Conservation (phyloP, 305 asterid species). For the Fraxinus sp. region DNA sequence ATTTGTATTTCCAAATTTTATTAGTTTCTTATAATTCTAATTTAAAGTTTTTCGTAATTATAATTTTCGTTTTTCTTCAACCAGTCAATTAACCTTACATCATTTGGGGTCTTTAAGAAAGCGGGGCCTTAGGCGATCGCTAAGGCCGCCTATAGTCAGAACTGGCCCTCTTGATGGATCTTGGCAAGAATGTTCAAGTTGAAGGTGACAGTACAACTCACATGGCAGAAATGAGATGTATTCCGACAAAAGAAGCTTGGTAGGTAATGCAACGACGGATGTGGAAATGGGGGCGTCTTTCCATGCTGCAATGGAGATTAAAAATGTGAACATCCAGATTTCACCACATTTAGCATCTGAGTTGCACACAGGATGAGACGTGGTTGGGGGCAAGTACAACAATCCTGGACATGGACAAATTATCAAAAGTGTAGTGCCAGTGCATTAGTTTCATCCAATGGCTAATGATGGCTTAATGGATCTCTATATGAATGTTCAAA, state of each 20-base stretch:
- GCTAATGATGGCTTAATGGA: not conserved
- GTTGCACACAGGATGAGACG: slow-evolving; percentile 2
- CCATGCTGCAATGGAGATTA: slow-evolving; percentile 22
- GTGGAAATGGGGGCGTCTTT: slow-evolving; percentile 25
- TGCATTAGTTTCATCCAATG: not conserved
- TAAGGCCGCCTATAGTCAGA: too few relatives aligned
- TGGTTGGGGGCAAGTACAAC: not conserved
- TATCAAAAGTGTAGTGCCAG: not conserved
- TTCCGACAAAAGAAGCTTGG: slow-evolving; percentile 38
- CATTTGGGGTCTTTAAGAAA: too few relatives aligned
- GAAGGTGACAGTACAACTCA: slow-evolving; percentile 22
- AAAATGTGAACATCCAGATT: slow-evolving; percentile 25
- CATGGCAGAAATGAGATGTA: slow-evolving; percentile 29
- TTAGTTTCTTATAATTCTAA: too few relatives aligned
- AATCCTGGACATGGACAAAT: slow-evolving; percentile 18
- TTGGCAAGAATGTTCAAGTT: too few relatives aligned
- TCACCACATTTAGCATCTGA: not conserved
- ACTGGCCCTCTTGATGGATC: slow-evolving; percentile 14
- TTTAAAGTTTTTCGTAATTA: too few relatives aligned
- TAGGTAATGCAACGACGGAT: slow-evolving; percentile 17
- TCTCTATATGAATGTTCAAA: not conserved
- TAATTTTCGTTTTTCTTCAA: too few relatives aligned
- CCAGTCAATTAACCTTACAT: too few relatives aligned
- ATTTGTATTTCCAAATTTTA: too few relatives aligned
- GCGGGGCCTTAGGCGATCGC: too few relatives aligned